Evolutionary conservation across 495 filamentous ascomycete genomes (phyloP).

Genomic region (Glonium stellatum): DNA sequence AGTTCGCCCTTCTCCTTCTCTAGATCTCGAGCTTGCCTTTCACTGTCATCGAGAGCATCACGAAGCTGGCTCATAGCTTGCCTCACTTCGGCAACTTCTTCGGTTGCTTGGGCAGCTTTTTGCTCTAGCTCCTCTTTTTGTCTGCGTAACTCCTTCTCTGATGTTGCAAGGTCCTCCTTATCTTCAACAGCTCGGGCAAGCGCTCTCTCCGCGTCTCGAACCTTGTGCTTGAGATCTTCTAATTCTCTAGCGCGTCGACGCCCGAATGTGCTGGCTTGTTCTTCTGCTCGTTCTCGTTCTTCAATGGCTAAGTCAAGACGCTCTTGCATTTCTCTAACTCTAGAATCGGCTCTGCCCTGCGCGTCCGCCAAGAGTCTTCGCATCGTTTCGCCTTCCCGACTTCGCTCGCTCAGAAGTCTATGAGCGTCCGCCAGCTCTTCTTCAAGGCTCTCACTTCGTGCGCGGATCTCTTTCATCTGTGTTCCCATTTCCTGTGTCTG

Average conservation of each 20-base stretch:
- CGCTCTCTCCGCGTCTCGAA: constrained; percentile 73
- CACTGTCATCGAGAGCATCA: constrained; percentile 75
- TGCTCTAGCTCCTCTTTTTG: constrained; percentile 68
- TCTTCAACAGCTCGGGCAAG: constrained; percentile 63
- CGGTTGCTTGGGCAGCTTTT: constrained; percentile 54
- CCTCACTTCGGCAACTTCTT: constrained; percentile 68
- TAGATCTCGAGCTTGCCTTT: constrained; percentile 70
- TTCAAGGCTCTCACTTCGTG: constrained; percentile 78
- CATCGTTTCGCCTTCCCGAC: constrained; percentile 95
- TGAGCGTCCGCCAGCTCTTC: constrained; percentile 89
- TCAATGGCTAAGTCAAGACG: constrained; percentile 82
- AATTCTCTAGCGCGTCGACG: constrained; percentile 72
- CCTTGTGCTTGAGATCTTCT: constrained; percentile 72
- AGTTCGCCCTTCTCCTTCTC: constrained; percentile 77
- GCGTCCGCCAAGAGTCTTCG: constrained; percentile 79
- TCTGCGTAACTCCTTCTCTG: constrained; percentile 65
- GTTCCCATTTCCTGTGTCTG: constrained; percentile 81
- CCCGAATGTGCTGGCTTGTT: constrained; percentile 72
- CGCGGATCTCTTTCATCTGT: constrained; percentile 85
- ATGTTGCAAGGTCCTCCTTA: constrained; percentile 59
- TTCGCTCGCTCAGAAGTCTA: constrained; percentile 79
- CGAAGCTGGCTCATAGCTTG: constrained; percentile 71
- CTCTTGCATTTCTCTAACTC: constrained; percentile 81
- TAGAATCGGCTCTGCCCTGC: constrained; percentile 70
- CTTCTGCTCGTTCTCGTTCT: constrained; percentile 87